phyloP scores from a whole-genome alignment of 2,329 filamentous ascomycete species.

The Gaeumannomyces sp. region DNA sequence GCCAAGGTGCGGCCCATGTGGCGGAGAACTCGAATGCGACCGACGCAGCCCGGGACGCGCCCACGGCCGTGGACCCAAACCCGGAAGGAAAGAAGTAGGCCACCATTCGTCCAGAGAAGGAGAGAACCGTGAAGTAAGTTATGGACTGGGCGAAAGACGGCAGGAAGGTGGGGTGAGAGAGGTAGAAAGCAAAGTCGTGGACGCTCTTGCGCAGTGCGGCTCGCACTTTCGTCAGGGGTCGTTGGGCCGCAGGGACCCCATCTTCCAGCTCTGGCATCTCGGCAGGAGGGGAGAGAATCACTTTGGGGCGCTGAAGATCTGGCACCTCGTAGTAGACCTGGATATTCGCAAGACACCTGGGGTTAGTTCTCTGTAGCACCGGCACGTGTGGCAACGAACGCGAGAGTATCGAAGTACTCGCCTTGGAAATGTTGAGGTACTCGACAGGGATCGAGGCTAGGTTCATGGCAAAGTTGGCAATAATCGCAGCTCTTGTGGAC shows the following conservation, averaged over 20 bases:
- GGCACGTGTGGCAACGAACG: neutral
- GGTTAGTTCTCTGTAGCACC: neutral
- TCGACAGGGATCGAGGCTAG: conserved; percentile 39
- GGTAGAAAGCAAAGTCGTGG: conserved; percentile 35
- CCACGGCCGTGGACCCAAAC: conserved; percentile 36
- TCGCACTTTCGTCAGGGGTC: neutral
- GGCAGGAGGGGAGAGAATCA: neutral
- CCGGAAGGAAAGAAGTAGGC: conserved; percentile 54
- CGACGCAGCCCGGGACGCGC: conserved; percentile 44
- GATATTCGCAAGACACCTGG: neutral
- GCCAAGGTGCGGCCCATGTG: conserved; percentile 51
- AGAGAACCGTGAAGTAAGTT: conserved; percentile 56
- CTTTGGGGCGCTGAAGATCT: conserved; percentile 12
- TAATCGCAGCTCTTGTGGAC: conserved; percentile 40
- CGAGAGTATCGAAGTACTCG: conserved; percentile 11
- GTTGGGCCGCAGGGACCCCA: too few relatives aligned
- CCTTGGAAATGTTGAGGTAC: conserved; percentile 38
- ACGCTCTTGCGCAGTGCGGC: neutral
- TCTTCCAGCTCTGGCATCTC: neutral
- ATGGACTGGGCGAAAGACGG: conserved; percentile 54
- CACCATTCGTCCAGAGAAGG: conserved; percentile 56
- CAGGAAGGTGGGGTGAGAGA: conserved; percentile 48
- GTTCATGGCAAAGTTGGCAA: conserved; percentile 41
- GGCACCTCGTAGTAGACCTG: conserved; percentile 22
- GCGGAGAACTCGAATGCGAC: conserved; percentile 52